Evolutionary conservation across 2,329 filamentous ascomycete species (phyloP), one percentile per base, ranked within the genome.

Genomic region (Apiospora saccharicola): DNA sequence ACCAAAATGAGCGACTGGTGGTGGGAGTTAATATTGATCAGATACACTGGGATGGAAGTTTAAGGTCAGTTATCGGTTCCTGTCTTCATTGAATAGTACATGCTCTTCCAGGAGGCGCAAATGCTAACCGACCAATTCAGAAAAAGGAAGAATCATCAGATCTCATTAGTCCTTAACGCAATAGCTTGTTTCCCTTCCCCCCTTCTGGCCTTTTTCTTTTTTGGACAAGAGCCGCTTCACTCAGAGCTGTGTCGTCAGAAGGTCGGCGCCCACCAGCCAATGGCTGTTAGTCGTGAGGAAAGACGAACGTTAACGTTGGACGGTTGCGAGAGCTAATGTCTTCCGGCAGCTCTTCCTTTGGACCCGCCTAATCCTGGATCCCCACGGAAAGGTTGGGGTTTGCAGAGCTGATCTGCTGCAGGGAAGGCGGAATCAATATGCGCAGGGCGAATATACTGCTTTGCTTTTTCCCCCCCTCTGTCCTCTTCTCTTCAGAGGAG

Each of bases 341-440:
- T 64, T 64, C 57, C 57, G 57, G 57, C 41, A 64, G 57, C 57
- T 41, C 57, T 64, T 64, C 57, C 57, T 34, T 19, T 34, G 34
- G 57, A 64, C 57, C 57, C 57, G 57, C 57, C 34, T 24, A n/a
- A 12, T 34, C 53, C 53, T 57, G 16, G 30, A 64, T 64, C 57
- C 34, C 57, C 57, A 41, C 34, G 57, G 12, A 64, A 64, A 64
- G 57, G 57, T 41, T 64, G 57, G 44, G 67, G 67, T 46, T 69
- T 34, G 67, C 44, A 69, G 44, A 49, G 67, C 67, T 46, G 67
- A 69, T 69, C 67, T 49, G 67, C 67, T 49, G 67, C 67, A 69
- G 67, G 67, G 67, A 49, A 64, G 53, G 26, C 19, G 12, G 34
- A 64, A 64, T 64, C 57, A 64, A 64, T 41, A 41, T 64, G 57